Percentiles rank a stretch among this genome's conserved stretches.
Evolutionary conservation across 345 rosid species (phyloP).

Genomic region (Populus euphratica): DNA sequence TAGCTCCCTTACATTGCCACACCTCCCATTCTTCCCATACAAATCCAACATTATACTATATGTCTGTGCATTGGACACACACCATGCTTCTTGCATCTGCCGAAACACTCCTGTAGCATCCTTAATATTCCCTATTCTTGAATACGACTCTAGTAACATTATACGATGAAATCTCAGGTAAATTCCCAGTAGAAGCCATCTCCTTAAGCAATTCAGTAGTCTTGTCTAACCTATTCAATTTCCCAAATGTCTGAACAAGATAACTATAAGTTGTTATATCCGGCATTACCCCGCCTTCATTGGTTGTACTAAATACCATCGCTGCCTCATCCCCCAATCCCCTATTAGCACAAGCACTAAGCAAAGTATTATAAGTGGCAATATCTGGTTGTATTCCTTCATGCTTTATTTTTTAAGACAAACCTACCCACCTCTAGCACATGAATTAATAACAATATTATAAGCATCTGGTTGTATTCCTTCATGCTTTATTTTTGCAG

Average conservation of each 20-base stretch:
- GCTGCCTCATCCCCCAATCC: conserved; percentile 89
- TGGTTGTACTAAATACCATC: conserved; percentile 94
- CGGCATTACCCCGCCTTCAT: conserved; percentile 81
- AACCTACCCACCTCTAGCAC: conserved; percentile 85
- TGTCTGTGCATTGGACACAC: conserved; percentile 66
- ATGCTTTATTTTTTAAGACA: conserved; percentile 82
- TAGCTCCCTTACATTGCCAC: conserved; percentile 80
- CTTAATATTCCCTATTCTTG: conserved; percentile 58
- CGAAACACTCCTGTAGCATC: conserved; percentile 80
- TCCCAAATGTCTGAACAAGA: conserved; percentile 77
- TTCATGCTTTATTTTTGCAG: conserved; percentile 95
- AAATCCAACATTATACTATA: conserved; percentile 72
- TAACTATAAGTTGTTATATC: conserved; percentile 69
- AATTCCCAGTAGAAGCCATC: conserved; percentile 76
- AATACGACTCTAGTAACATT: conserved; percentile 78
- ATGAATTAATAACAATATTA: conserved; percentile 81
- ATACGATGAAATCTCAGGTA: conserved; percentile 76
- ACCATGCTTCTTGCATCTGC: conserved; percentile 85
- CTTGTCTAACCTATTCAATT: conserved; percentile 59
- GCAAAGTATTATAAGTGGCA: conserved; percentile 86
- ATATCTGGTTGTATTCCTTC: conserved; percentile 83
- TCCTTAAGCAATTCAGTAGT: conserved; percentile 64
- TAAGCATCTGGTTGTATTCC: conserved; percentile 49
- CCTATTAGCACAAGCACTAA: conserved; percentile 80
- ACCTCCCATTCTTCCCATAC: conserved; percentile 76